These are phyloP conservation scores for Durusdinium trenchii DNA, from an alignment of 73 alveolate genomes.

Conservation along the genomic window DNA sequence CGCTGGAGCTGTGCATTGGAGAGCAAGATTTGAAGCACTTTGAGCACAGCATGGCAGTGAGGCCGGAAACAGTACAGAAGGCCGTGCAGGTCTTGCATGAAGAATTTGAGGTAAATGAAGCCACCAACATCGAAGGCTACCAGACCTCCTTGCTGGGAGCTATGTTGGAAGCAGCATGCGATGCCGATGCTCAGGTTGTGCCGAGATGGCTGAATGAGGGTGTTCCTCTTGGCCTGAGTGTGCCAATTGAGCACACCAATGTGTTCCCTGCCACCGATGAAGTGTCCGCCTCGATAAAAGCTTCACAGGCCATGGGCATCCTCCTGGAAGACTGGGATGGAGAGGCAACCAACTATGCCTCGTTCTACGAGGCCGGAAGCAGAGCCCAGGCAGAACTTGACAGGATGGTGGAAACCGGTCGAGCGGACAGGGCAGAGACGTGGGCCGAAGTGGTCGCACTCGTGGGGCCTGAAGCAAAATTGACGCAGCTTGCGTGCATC, in stretches of 20 bases:
- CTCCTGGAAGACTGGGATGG: conserved; percentile 63
- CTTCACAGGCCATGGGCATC: conserved; percentile 24
- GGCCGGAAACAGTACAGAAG: neutral
- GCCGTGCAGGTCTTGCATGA: neutral
- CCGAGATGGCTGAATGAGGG: conserved; percentile 31
- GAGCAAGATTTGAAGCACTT: neutral
- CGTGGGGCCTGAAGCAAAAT: conserved; percentile 31
- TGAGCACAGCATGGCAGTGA: neutral
- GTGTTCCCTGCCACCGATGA: conserved; percentile 42
- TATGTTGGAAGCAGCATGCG: neutral
- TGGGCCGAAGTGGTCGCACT: conserved; percentile 18
- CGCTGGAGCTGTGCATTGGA: neutral
- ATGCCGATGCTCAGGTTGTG: neutral
- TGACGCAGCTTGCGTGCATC: conserved; percentile 34
- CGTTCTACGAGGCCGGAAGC: conserved; percentile 33
- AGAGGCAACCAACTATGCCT: neutral
- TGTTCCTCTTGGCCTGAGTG: neutral
- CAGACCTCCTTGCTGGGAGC: neutral
- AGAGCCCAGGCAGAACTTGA: conserved; percentile 54
- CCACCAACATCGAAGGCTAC: neutral
- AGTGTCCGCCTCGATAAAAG: conserved; percentile 60
- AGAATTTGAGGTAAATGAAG: neutral
- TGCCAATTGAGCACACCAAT: neutral
- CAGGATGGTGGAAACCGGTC: neutral
- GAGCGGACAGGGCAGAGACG: neutral